A percentile compares a stretch with the other conserved stretches of the same genome.
Evolutionary conservation across 1,284 basidiomycete species (phyloP).

Genomic region (Vanrija pseudolonga): DNA sequence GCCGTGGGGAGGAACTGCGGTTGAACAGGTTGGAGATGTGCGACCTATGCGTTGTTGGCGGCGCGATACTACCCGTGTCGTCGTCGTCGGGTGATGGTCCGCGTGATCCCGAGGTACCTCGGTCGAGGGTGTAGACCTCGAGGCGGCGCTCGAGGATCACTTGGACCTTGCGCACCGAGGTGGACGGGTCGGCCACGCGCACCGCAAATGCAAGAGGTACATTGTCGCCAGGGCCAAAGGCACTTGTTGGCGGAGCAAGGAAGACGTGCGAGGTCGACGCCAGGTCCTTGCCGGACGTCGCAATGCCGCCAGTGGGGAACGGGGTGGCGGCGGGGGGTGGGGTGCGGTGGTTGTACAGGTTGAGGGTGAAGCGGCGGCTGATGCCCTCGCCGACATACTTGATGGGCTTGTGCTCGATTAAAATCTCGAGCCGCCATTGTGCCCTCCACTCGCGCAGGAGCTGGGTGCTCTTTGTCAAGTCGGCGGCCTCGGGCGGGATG

Average conservation of each 20-base stretch:
- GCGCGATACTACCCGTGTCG: not conserved
- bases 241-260: slow-evolving; percentile 25
- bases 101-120: not conserved
- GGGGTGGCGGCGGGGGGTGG: slow-evolving; percentile 25
- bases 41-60: not conserved
- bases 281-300: slow-evolving; percentile 16
- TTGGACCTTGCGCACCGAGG: slow-evolving; percentile 24
- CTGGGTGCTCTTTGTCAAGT: slow-evolving; percentile 19
- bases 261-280: slow-evolving; percentile 17
- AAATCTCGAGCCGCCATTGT: slow-evolving; percentile 36
- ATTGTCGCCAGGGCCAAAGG: slow-evolving; percentile 33
- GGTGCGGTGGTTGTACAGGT: slow-evolving; percentile 27
- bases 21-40: not conserved
- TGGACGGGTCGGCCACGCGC: slow-evolving; percentile 22
- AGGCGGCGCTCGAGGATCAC: slow-evolving; percentile 31
- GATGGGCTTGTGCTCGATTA: slow-evolving; percentile 39
- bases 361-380: slow-evolving; percentile 25
- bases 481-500: slow-evolving; percentile 29
- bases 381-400: slow-evolving; percentile 32
- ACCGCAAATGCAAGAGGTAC: slow-evolving; percentile 26
- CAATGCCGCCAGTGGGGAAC: slow-evolving; percentile 20
- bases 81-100: not conserved
- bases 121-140: slow-evolving; percentile 13
- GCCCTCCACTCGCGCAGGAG: slow-evolving; percentile 35
- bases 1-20: not conserved